Evolutionary conservation across 2,329 filamentous ascomycete genomes (phyloP).

Genomic region (Fusarium haematococcum): DNA sequence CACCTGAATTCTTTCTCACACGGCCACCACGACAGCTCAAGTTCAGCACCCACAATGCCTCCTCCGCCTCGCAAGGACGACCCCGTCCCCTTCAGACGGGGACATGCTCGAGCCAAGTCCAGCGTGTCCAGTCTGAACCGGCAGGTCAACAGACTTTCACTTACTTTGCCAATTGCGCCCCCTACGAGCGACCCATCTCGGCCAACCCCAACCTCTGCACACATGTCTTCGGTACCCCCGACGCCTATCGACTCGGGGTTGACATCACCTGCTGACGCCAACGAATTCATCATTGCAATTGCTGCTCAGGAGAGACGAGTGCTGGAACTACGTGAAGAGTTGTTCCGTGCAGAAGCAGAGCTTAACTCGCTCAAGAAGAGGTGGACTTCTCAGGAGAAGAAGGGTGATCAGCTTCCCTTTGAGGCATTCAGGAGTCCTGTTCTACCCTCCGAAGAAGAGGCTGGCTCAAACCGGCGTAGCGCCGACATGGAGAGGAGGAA

Average conservation of each 20-base stretch:
- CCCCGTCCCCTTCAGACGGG: constrained; percentile 54
- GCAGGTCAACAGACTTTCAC: constrained; percentile 68
- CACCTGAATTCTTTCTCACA: constrained; percentile 27
- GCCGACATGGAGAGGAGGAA: constrained; percentile 80
- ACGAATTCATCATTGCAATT: constrained; percentile 85
- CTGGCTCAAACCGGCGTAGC: constrained; percentile 54
- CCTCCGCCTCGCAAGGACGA: constrained; percentile 55
- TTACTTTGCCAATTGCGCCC: constrained; percentile 71
- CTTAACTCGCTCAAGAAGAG: constrained; percentile 83
- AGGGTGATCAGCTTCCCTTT: constrained; percentile 67
- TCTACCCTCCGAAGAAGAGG: constrained; percentile 45
- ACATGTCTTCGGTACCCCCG: constrained; percentile 58
- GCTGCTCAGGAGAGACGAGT: constrained; percentile 93
- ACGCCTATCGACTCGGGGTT: constrained; percentile 61
- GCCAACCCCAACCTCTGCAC: constrained; percentile 59
- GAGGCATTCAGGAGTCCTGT: constrained; percentile 64
- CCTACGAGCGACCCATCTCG: constrained; percentile 65
- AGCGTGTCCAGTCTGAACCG: constrained; percentile 58
- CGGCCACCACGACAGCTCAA: constrained; percentile 29
- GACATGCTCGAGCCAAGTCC: constrained; percentile 63
- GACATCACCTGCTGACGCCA: constrained; percentile 65
- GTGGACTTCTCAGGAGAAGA: constrained; percentile 85
- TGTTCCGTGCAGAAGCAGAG: constrained; percentile 84
- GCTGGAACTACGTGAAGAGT: constrained; percentile 89
- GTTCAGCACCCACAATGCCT: constrained; percentile 45